phyloP scores from a whole-genome alignment of 805 yeast genomes.

The Candida hungchunana region DNA sequence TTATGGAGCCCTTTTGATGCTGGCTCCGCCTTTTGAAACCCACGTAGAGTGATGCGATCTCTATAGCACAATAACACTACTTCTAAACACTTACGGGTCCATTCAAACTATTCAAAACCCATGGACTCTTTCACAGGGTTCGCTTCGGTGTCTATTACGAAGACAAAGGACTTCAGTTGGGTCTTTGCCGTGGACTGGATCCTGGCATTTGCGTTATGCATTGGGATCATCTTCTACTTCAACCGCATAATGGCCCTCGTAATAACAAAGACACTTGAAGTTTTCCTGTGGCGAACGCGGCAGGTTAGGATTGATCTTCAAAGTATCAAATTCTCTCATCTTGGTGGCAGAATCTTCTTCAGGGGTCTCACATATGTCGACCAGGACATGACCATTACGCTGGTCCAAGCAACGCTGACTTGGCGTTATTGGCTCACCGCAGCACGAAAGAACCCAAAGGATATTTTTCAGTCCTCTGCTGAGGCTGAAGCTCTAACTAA shows the following conservation, averaged over 20 bases:
- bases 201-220: constrained; percentile 54
- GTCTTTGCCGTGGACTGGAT: constrained; percentile 85
- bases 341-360: constrained; percentile 80
- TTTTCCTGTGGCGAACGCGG: constrained; percentile 60
- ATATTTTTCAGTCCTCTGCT: constrained; percentile 12
- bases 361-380: constrained; percentile 72
- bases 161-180: constrained; percentile 45
- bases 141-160: constrained; percentile 28
- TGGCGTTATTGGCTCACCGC: constrained; percentile 87
- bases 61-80: too few species aligned
- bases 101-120: too few species aligned
- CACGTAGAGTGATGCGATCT: too few species aligned
- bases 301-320: constrained; percentile 62
- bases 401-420: constrained; percentile 68
- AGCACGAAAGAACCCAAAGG: constrained; percentile 27
- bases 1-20: too few species aligned
- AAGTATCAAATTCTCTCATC: constrained; percentile 67
- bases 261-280: constrained; percentile 46
- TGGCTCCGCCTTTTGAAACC: too few species aligned
- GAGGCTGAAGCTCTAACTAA: constrained; percentile 32
- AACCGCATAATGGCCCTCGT: constrained; percentile 64
- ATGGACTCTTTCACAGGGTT: constrained; percentile 30
- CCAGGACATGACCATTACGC: constrained; percentile 65
- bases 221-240: constrained; percentile 70
- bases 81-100: too few species aligned